Evolutionary conservation across 2,329 filamentous ascomycete species (phyloP), one percentile per base, ranked within the genome.

Genomic region (Didymella lethalis): DNA sequence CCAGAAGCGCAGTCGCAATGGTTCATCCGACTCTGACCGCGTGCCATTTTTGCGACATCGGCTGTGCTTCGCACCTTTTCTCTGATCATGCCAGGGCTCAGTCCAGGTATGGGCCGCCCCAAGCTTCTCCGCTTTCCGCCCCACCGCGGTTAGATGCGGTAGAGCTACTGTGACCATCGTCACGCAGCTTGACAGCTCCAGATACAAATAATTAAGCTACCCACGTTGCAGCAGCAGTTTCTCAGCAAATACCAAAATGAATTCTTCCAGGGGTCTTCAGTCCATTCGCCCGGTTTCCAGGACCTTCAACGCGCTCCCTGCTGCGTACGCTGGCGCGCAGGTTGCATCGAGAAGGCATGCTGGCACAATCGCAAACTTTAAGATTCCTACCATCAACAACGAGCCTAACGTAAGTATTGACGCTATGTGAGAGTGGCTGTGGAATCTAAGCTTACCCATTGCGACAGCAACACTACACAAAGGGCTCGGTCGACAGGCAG

Each of bases 371-470:
- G 93, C 93, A 48, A 85, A 87, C 61, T 98, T 97, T 85, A 94
- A 92, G 82, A 86, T 93, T 50, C 95, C 95, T 48, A 88, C 88
- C 64, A 87, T 97, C 69, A 83, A 86, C 75, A 99, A 99, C 76
- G 95, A 99, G 82, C 92, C 92, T n/a, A 99, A 97, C 77, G 93
- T 97, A 79, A 78, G 91, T 54, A 36, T 2, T 6, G 20, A 29
- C 36, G 23, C 26, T n/a, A 40, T 0, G 0, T 3, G 4, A 11
- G 0, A n/a, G 1, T 40, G 0, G 3, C 10, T 12, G 4, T 12
- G 11, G 14, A 12, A n/a, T 36, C 6, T n/a, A 10, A 16, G 40
- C 57, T 70, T 23, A 70, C 7, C 7, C n/a, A n/a, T 4, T 12
- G 4, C 2, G 56, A 56, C 69, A 97, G 93, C 90, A 96, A 82